Conservation (phyloP, 1,284 basidiomycete genomes). For the Leccinum angustisporum region DNA sequence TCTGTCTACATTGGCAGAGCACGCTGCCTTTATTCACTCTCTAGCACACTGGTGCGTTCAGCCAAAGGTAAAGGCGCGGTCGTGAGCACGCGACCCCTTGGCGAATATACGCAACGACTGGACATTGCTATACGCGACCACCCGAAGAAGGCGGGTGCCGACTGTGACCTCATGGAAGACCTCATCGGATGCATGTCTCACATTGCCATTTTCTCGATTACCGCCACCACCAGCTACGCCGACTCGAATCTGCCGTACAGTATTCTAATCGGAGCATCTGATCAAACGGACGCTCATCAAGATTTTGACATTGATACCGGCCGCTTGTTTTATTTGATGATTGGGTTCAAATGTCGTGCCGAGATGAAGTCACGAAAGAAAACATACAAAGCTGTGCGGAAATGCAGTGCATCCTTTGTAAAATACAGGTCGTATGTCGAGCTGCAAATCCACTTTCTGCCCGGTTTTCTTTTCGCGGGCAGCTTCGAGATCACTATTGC, state of each 20-base stretch:
- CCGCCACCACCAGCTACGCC: not conserved
- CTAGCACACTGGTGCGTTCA: slow-evolving; percentile 20
- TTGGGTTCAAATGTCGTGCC: not conserved
- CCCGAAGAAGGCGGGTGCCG: not conserved
- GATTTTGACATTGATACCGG: not conserved
- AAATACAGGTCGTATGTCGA: not conserved
- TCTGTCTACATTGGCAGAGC: slow-evolving; percentile 3
- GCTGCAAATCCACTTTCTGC: not conserved
- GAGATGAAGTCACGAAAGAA: not conserved
- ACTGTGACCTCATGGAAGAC: not conserved
- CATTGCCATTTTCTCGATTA: slow-evolving; percentile 13
- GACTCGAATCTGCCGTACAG: not conserved
- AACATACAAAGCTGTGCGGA: not conserved
- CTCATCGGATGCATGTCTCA: slow-evolving; percentile 30
- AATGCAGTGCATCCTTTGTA: not conserved
- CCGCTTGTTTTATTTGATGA: not conserved
- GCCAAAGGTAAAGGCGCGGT: slow-evolving; percentile 8
- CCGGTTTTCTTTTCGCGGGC: not conserved
- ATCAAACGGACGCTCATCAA: not conserved
- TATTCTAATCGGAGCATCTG: slow-evolving; percentile 5
- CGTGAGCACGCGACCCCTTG: slow-evolving; percentile 19
- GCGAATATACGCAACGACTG: slow-evolving; percentile 15
- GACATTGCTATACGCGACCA: slow-evolving; percentile 32
- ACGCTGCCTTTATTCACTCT: slow-evolving; percentile 1
- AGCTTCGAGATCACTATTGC: not conserved